Evolutionary conservation across 305 asterid species (phyloP), one percentile per base, ranked within the genome.

Genomic region (Fraxinus xanthoxyloides): DNA sequence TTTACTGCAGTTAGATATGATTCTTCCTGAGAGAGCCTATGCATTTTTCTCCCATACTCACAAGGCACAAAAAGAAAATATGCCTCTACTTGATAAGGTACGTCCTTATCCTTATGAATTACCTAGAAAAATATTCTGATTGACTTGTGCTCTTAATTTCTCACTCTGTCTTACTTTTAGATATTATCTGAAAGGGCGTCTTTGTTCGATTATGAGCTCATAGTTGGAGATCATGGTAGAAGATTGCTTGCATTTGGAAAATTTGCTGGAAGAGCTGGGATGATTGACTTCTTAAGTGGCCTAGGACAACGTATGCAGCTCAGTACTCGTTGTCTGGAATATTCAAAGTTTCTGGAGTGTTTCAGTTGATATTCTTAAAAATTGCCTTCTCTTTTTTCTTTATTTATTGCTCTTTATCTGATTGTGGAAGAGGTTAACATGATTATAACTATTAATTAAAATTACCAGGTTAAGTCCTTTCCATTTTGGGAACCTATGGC

Each of bases 11-110:
- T 86, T 94, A 93, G 97, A 93, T 83, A 92, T 95, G 99, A 94
- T 95, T 85, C 97, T 95, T 77, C 95, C 95, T 15, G 85, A 90
- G 63, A 91, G 96, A 84, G 96, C 95, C 21, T 95, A 95, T 82
- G 91, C 97, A 4, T 95, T 95, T 88, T 95, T 95, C 89, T 95
- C 98, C 19, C 99, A 95, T 82, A 94, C 99, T 34, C 99, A 95
- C 88, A 95, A 95, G 90, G 98, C 99, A 51, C 97, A 93, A 78
- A 92, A 82, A 82, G 99, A 95, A 85, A 95, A 94, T 76, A 94
- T 95, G 99, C 99, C 97, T 13, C 92, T 95, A 88, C 92, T 95
- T 81, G 99, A 94, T 89, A 95, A 93, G 97, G 99, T 95, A 46
- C 67, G 76, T 80, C 76, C 77, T 82, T 51, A 59, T 56, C n/a